phyloP scores from a whole-genome alignment of 768 basidiomycete species.

The Lyophyllum semitale region DNA sequence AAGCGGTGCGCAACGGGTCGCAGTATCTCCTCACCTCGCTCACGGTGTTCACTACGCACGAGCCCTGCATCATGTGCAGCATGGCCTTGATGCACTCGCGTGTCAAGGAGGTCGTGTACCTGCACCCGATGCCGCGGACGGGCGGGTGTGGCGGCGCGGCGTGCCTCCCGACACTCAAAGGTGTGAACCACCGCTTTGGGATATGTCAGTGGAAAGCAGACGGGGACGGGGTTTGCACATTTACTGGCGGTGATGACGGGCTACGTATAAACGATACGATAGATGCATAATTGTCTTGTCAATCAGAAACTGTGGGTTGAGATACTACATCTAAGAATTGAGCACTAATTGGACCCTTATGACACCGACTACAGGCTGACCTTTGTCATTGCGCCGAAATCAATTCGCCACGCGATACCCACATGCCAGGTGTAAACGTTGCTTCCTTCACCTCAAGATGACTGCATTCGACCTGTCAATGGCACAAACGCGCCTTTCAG shows the following conservation, averaged over 20 bases:
- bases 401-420: too few species aligned
- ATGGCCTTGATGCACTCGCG: slow-evolving; percentile 96
- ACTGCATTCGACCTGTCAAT: too few species aligned
- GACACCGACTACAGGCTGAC: too few species aligned
- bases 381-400: too few species aligned
- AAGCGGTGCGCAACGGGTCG: slow-evolving; percentile 53
- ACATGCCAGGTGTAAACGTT: too few species aligned
- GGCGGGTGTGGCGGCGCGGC: slow-evolving; percentile 84
- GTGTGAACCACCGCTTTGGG: slow-evolving; percentile 87
- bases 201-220: slow-evolving; percentile 65
- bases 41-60: slow-evolving; percentile 89
- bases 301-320: too few species aligned
- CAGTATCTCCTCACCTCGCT: slow-evolving; percentile 88
- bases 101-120: slow-evolving; percentile 82
- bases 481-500: too few species aligned
- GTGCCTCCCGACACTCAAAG: slow-evolving; percentile 78
- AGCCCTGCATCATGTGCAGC: slow-evolving; percentile 97
- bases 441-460: too few species aligned
- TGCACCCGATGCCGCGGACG: slow-evolving; percentile 72
- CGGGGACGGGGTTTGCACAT: slow-evolving; percentile 10
- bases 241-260: slow-evolving; percentile 3
- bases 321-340: too few species aligned
- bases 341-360: too few species aligned
- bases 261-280: slow-evolving; percentile 31
- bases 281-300: slow-evolving; percentile 34